phyloP scores from a whole-genome alignment of 768 basidiomycete genomes.

The Gymnopilus dilepis region DNA sequence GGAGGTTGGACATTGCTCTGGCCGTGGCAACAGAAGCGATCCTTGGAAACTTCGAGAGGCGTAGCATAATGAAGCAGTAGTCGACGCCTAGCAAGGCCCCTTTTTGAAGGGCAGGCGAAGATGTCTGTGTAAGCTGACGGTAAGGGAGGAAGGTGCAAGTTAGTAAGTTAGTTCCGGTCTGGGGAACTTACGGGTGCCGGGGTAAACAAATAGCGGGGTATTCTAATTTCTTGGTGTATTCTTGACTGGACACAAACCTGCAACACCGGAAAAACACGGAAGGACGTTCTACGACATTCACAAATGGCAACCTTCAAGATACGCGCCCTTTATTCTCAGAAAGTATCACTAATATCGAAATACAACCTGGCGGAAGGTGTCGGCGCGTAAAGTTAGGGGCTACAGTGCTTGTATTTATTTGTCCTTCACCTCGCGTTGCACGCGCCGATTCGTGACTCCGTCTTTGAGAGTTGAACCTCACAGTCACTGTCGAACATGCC shows the following conservation, averaged over 20 bases:
- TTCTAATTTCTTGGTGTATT: background rate
- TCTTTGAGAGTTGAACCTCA: background rate
- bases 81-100: background rate
- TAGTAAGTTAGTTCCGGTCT: background rate
- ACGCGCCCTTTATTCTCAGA: too few species aligned
- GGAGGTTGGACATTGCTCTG: constrained; percentile 47
- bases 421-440: background rate
- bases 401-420: constrained; percentile 1
- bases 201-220: background rate
- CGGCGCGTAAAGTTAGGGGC: background rate
- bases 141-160: background rate
- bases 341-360: too few species aligned
- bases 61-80: constrained; percentile 30
- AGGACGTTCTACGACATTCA: too few species aligned
- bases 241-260: background rate
- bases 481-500: constrained; percentile 11
- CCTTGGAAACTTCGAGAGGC: constrained; percentile 33
- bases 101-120: constrained; percentile 6
- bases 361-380: too few species aligned
- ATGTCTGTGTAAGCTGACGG: background rate
- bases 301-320: too few species aligned
- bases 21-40: constrained; percentile 30
- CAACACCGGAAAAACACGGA: too few species aligned
- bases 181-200: background rate
- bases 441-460: background rate